Conservation (phyloP, 805 yeast genomes). For the Cyberlindnera americana region DNA sequence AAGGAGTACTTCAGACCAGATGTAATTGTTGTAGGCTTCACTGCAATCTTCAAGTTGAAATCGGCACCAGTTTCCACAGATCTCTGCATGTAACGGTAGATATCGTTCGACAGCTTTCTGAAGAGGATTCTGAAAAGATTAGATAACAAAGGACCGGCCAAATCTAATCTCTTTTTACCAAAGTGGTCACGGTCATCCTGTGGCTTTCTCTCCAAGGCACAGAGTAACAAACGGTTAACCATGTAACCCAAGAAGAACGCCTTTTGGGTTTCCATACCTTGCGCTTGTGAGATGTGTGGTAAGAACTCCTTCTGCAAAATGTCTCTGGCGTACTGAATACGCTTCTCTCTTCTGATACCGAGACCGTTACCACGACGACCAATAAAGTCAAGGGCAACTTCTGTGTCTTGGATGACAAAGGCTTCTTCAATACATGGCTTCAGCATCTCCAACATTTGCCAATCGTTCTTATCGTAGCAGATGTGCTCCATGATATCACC, state of each 20-base stretch:
- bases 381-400: conserved; percentile 94
- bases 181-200: conserved; percentile 99
- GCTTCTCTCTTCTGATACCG: conserved; percentile 95
- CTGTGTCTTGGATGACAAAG: conserved; percentile 95
- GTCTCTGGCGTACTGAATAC: conserved; percentile 97
- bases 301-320: conserved; percentile 92
- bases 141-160: conserved; percentile 97
- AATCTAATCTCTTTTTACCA: conserved; percentile 96
- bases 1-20: conserved; percentile 96
- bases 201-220: conserved; percentile 96
- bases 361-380: conserved; percentile 98
- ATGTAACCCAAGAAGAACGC: conserved; percentile 97
- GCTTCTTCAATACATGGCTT: conserved; percentile 99
- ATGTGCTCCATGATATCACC: conserved; percentile 98
- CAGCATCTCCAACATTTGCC: conserved; percentile 99
- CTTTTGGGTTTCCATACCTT: conserved; percentile 94
- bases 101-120: conserved; percentile 93
- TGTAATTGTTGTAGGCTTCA: conserved; percentile 94
- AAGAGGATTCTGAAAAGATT: conserved; percentile 91
- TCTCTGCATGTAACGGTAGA: conserved; percentile 97
- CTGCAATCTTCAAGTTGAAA: conserved; percentile 93
- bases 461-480: conserved; percentile 95
- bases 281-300: conserved; percentile 96
- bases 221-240: conserved; percentile 90
- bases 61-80: conserved; percentile 98